Conservation (phyloP, 345 rosid species). For the Carallia pectinifolia region DNA sequence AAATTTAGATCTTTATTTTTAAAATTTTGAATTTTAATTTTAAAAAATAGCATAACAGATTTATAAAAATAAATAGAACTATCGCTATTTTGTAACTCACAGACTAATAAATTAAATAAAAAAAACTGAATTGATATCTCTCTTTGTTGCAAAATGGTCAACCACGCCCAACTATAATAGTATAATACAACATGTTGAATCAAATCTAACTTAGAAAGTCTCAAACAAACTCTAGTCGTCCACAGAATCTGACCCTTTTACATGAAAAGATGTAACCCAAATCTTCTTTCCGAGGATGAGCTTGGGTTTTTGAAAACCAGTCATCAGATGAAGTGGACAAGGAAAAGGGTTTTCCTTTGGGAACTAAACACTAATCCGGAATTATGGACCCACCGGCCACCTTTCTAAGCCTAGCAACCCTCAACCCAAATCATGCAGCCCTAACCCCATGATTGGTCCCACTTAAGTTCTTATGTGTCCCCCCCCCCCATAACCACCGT, state of each 20-base stretch:
- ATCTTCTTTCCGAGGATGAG: neutral
- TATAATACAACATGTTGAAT: too few species aligned
- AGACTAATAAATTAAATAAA: too few species aligned
- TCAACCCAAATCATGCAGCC: constrained; percentile 30
- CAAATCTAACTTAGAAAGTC: constrained; percentile 40
- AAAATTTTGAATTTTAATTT: too few species aligned
- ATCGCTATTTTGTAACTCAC: too few species aligned
- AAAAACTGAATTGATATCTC: neutral
- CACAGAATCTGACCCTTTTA: constrained; percentile 30
- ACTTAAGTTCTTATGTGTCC: constrained; percentile 29
- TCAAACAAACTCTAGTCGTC: constrained; percentile 22
- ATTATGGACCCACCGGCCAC: constrained; percentile 24
- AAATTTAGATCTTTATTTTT: too few species aligned
- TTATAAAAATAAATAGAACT: too few species aligned
- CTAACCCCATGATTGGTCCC: constrained; percentile 36
- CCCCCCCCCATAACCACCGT: constrained; percentile 52
- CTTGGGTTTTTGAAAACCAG: too few species aligned
- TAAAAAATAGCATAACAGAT: too few species aligned
- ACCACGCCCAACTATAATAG: constrained; percentile 28
- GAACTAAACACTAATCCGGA: too few species aligned
- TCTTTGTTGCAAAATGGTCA: constrained; percentile 29
- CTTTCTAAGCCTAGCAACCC: constrained; percentile 7
- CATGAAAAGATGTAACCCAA: constrained; percentile 35
- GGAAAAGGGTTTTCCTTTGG: too few species aligned
- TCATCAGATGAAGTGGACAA: too few species aligned